Base-by-base conservation (phyloP, 2,329 filamentous ascomycete genomes). In the Pseudodiploospora longispora region DNA sequence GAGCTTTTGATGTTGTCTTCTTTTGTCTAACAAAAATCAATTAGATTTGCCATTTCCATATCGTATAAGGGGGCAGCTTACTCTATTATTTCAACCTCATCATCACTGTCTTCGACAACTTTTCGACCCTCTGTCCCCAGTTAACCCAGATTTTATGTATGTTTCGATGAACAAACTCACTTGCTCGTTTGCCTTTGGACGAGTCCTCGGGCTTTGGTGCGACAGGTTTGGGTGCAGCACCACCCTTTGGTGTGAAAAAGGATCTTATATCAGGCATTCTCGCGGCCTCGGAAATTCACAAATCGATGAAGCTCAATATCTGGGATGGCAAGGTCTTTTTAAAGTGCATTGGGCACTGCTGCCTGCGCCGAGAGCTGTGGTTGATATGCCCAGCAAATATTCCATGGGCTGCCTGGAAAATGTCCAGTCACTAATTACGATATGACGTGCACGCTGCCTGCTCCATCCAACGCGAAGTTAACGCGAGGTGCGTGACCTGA, bases 241-340 rank as follows among this genome's bases (percentile, higher is more conserved):
- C 74, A 41, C 80, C 78, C 63, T 89, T 89, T 49, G 85, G 80
- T 44, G 84, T 82, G 70, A 97, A 96, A 67, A 96, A 97, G 55
- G 75, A 88, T 59, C 90, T 78, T 58, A 96, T 97, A 66, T 97
- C 91, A 50, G 89, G 80, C 89, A 95, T 95, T 50, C 48, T 50
- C 44, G 27, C 30, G 36, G 46, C 19, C 19, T 42, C 30, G 8
- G 31, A 42, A 44, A 41, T 42, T 30, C 37, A 6, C 29, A 32
- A 19, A 27, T 29, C 37, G 39, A 41, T 12, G 12, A 50, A 10
- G 10, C 35, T 44, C 29, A 19, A 36, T 36, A 40, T 34, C 43
- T 32, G 38, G 29, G 36, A 32, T 47, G 40, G 27, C 10, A 30
- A 32, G 31, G 41, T 47, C 48, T 58, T 12, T 52, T 47, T 56